Base-by-base conservation (phyloP, 1,284 basidiomycete species). In the Waitea zeae region DNA sequence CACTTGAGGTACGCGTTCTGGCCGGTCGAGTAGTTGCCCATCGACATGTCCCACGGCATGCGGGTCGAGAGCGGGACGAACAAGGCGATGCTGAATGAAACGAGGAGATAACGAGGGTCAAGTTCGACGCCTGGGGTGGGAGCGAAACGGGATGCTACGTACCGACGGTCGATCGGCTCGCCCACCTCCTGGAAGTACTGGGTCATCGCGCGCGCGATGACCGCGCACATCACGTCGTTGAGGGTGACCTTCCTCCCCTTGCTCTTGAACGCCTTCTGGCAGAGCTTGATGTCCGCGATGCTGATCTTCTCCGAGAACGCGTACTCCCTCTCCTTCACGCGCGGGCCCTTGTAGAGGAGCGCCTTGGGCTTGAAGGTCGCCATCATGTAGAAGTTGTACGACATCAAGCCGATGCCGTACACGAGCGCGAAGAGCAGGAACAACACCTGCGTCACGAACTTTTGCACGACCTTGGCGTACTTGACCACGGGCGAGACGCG, bases 171-270 rank as follows among this genome's bases (percentile, higher is more conserved):
- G 12, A 17, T 5, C 42, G 41, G 33, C 39, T 46, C 28, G 29
- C 35, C 35, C 4, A 17, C 17, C 17, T 20, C 24, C n/a, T 37
- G 40, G 28, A 45, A 37, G 36, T 50, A 44, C 18, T 38, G 32
- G 15, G 38, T 46, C 3, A 50, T 37, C 0, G 50, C 46, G 30
- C 51, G 48, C 27, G 42, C 44, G 48, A 52, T 48, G 11, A 52
- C 44, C 1, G 50, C 39, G 32, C 50, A 52, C 29, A 51, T 44
- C 14, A 51, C 46, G 33, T 52, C 50, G 39, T 52, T 52, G 18
- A 52, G 36, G 11, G 50, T 52, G 30, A 52, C 46, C 20, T 41
- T 40, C 11, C 44, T 38, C 38, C 42, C 31, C 24, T 43, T 39
- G 30, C 38, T 43, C 12, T 42, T 44, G 38, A 52, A 52, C 32